A percentile compares a stretch with the other conserved stretches of the same genome.
phyloP scores from a whole-genome alignment of 768 basidiomycete genomes.

The Lactarius quietus region DNA sequence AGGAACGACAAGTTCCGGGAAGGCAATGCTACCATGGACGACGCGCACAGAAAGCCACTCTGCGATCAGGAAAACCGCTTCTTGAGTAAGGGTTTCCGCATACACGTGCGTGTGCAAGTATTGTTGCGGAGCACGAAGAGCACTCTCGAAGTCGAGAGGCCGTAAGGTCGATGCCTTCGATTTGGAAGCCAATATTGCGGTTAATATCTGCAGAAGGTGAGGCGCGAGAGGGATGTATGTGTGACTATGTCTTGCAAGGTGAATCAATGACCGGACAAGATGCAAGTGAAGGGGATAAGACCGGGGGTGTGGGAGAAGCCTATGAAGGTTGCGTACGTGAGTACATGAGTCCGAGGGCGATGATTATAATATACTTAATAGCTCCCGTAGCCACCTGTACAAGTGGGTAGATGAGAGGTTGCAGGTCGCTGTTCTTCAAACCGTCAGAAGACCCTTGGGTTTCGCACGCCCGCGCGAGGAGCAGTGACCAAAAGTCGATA shows the following conservation, averaged over 20 bases:
- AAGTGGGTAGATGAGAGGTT: constrained; percentile 90
- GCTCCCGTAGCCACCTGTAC: constrained; percentile 93
- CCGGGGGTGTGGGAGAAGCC: constrained; percentile 84
- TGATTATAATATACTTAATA: constrained; percentile 62
- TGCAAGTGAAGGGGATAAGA: constrained; percentile 96
- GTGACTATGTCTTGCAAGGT: constrained; percentile 77
- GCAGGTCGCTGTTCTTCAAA: constrained; percentile 69
- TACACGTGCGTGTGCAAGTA: constrained; percentile 88
- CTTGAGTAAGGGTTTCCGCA: constrained; percentile 78
- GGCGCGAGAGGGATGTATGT: constrained; percentile 87
- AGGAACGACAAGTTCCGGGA: constrained; percentile 89
- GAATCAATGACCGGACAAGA: constrained; percentile 81
- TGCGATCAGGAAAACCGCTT: constrained; percentile 69
- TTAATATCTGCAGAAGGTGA: constrained; percentile 82
- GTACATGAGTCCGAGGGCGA: neutral
- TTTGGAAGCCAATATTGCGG: constrained; percentile 65
- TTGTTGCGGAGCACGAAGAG: constrained; percentile 82
- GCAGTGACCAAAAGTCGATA: constrained; percentile 93
- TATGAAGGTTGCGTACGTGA: constrained; percentile 33
- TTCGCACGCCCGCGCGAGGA: constrained; percentile 79
- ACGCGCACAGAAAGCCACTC: constrained; percentile 73
- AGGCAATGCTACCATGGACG: constrained; percentile 83
- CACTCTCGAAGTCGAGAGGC: constrained; percentile 84
- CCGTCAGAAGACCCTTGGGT: constrained; percentile 48
- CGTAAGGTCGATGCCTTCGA: constrained; percentile 83